Base-by-base conservation (phyloP, 202 grass and related monocot species). In the Eragrostis tef region DNA sequence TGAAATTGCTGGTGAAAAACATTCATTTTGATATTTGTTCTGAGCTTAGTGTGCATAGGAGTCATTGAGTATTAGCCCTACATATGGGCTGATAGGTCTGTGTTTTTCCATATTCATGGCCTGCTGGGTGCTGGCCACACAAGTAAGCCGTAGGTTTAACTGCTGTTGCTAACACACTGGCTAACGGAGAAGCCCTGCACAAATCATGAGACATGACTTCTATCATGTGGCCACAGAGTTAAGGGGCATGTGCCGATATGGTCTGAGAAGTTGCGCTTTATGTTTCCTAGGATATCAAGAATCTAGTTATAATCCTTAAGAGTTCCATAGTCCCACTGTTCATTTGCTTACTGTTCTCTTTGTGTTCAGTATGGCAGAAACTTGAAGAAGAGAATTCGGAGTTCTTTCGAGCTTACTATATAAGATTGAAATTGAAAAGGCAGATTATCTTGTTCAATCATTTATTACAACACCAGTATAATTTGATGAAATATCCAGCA, bases 361-460 rank as follows among this genome's bases (percentile, higher is more conserved):
- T 84, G 19, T 86, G 22, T 90, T 84, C 85, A 99, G 96, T 99
- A 76, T 99, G 96, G 96, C 93, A 99, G 87, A 99, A 99, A 80
- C 90, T 99, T 1, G 96, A 99, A 85, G 96, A 96, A 88, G 96
- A 99, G 77, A 99, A 99, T 64, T 85, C 88, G 13, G 96, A 99
- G 52, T 99, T 99, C 79, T 99, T 99, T 83, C 80, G 87, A 73
- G 90, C 93, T 83, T 99, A 99, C 75, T 99, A 96, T 70, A 96
- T 99, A 93, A 90, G 96, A 61, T 85, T 99, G 72, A 96, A 99
- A 90, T 82, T 99, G 87, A 99, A 96, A 88, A 93, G 81, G 70
- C 96, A 99, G 73, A 99, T 99, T 75, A 87, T 96, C 79, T 70
- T 99, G 89, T 96, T 99, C 79, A 99, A 99, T 85, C 85, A 99